Base-by-base conservation (phyloP, 208 protist species). In the Entamoeba dispar region DNA sequence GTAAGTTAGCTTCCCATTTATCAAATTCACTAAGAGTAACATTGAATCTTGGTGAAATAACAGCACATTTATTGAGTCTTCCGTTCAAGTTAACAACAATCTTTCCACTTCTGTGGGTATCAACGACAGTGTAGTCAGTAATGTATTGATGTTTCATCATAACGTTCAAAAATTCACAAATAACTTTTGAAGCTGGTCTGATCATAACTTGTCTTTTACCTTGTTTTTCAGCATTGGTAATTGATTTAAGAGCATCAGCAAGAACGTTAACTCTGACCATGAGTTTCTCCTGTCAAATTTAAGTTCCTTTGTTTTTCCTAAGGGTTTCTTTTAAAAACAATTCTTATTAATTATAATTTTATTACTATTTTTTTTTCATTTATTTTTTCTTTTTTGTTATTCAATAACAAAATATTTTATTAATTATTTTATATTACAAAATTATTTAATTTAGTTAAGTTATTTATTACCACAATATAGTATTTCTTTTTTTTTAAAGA, bases 131-230 rank as follows among this genome's bases (percentile, higher is more conserved):
- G 96, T 99, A 99, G 95, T 99, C 99, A 93, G 98, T 98, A 96
- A 99, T 99, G 97, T 99, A 99, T 57, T 95, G 98, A 96, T 99
- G 98, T 96, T 99, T 99, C 97, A 99, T 98, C 99, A 99, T 99
- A 93, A 99, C 98, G 94, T 97, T 96, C 92, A 99, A 97, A 97
- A 99, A 99, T 96, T 99, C 99, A 94, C 99, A 96, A 94, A 99
- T 97, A 93, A 99, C 98, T 97, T 99, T 99, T 94, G 98, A 99
- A 92, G 96, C 97, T 91, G 99, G 99, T 95, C 98, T 96, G 96
- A 99, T 96, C 51, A 99, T 96, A 91, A 99, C 98, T 96, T 99
- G 99, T 94, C 98, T 97, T 97, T 99, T 99, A 95, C 99, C 99
- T 93, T 97, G 96, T 94, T 97, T 97, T 97, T 99, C 98, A 61